These are phyloP conservation scores for Asterophora lycoperdoides DNA, from an alignment of 768 basidiomycete species.

Conservation along the genomic window DNA sequence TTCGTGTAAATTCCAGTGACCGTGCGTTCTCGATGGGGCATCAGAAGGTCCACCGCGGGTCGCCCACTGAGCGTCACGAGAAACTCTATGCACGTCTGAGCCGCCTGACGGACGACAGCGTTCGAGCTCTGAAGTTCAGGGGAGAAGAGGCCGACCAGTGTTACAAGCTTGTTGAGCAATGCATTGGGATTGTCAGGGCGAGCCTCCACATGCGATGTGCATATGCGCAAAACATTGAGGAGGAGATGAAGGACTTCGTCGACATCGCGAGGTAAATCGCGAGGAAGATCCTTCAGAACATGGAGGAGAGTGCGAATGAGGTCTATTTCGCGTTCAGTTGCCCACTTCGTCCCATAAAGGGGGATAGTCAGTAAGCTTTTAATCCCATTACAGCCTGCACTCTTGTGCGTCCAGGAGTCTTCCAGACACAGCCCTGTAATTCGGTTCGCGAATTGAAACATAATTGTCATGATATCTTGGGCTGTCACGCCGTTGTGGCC, in stretches of 20 bases:
- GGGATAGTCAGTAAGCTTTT: slow-evolving; percentile 71
- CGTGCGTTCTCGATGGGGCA: slow-evolving; percentile 83
- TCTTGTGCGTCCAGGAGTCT: slow-evolving; percentile 85
- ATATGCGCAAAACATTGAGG: slow-evolving; percentile 57
- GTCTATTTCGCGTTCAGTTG: slow-evolving; percentile 83
- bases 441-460: slow-evolving; percentile 80
- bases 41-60: slow-evolving; percentile 73
- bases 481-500: slow-evolving; percentile 40
- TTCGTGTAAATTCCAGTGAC: slow-evolving; percentile 92
- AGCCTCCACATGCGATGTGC: slow-evolving; percentile 47
- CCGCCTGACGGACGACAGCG: slow-evolving; percentile 76
- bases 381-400: slow-evolving; percentile 86
- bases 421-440: slow-evolving; percentile 88
- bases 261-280: slow-evolving; percentile 80
- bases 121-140: slow-evolving; percentile 88
- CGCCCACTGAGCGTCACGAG: slow-evolving; percentile 71
- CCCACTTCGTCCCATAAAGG: slow-evolving; percentile 71
- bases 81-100: slow-evolving; percentile 75
- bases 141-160: slow-evolving; percentile 78
- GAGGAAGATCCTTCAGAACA: slow-evolving; percentile 91
- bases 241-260: slow-evolving; percentile 78
- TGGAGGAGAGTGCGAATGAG: slow-evolving; percentile 86
- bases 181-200: slow-evolving; percentile 37
- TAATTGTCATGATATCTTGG: slow-evolving; percentile 58
- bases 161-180: slow-evolving; percentile 54